Percentiles rank a stretch among this genome's conserved stretches.
These are phyloP conservation scores for Mycena olivaceomarginata DNA, from an alignment of 768 basidiomycete genomes.

Conservation along the genomic window DNA sequence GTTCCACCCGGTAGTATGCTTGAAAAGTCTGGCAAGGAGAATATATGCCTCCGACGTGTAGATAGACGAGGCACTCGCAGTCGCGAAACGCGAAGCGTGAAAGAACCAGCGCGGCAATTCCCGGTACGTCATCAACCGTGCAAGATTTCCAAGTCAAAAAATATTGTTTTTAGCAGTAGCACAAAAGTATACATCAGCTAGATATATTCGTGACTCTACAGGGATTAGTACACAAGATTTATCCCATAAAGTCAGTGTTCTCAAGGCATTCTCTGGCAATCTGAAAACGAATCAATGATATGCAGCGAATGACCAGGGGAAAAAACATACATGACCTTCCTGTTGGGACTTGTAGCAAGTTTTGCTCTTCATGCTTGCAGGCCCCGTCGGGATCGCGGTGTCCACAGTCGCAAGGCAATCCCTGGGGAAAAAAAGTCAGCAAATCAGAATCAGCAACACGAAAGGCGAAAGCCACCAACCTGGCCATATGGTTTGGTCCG, in stretches of 20 bases:
- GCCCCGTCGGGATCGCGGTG: conserved; percentile 64
- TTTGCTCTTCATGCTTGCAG: conserved; percentile 75
- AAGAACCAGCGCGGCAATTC: background rate
- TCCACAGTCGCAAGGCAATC: conserved; percentile 84
- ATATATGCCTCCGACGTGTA: conserved; percentile 57
- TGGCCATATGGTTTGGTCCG: conserved; percentile 91
- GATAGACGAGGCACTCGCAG: conserved; percentile 22
- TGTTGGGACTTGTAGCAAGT: conserved; percentile 93
- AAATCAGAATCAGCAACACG: conserved; percentile 23
- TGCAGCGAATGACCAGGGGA: background rate
- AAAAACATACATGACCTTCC: conserved; percentile 86
- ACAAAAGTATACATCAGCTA: conserved; percentile 21
- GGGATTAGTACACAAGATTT: conserved; percentile 44
- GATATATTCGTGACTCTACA: conserved; percentile 22
- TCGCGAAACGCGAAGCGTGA: conserved; percentile 38
- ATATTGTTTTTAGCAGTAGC: background rate
- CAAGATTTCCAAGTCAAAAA: background rate
- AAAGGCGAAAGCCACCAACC: conserved; percentile 60
- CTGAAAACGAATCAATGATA: conserved; percentile 53
- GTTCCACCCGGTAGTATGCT: conserved; percentile 64
- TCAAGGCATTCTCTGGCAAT: conserved; percentile 82
- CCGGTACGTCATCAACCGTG: conserved; percentile 14
- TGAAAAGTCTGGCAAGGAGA: conserved; percentile 72
- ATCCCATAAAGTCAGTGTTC: conserved; percentile 70
- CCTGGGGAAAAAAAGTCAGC: conserved; percentile 59